Evolutionary conservation across 164 flowering plant genomes (phyloP), one percentile per base, ranked within the genome.

Genomic region (Berberis vulgaris): DNA sequence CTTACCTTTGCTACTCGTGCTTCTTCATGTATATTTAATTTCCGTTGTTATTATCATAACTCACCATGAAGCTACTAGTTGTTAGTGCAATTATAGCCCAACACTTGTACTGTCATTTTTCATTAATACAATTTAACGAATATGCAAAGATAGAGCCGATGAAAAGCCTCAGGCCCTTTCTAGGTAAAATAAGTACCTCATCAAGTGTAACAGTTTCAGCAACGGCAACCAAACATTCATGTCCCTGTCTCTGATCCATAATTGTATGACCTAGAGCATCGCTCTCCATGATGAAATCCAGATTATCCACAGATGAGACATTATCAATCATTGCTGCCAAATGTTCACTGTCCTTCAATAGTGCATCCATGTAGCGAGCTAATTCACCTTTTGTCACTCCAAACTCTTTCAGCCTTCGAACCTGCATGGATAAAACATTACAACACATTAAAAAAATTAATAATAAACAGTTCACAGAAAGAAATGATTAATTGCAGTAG

Each of bases 231-330:
- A 91, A 78, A 76, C 90, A 78, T 71, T 85, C 99, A 69, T 91
- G 94, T 43, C 97, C 96, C 76, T 89, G 99, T 62, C 79, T 81
- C 68, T 95, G 99, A 77, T 95, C 99, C 99, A 95, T 95, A n/a
- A 95, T 91, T 38, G 83, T 85, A 69, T 95, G 99, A 67, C 97
- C 89, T 42, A 95, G 80, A 39, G 99, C 97, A 81, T 89, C 97
- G 76, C 92, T 89, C 78, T 91, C 99, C 99, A 95, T 95, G 47
- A 89, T 81, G 70, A 89, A 91, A 78, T 91, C 97, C 82, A 95
- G 76, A 76, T 89, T 89, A 75, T 95, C 99, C 75, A 95, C 96
- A 12, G 99, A 95, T 61, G 97, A 76, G 49, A 95, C 89, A 69
- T 89, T 95, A 72, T 95, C 99, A 72, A 91, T 85, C 97, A 95